These are phyloP conservation scores for Chenopodium album DNA, from an alignment of 148 eudicot genomes.

Conservation along the genomic window DNA sequence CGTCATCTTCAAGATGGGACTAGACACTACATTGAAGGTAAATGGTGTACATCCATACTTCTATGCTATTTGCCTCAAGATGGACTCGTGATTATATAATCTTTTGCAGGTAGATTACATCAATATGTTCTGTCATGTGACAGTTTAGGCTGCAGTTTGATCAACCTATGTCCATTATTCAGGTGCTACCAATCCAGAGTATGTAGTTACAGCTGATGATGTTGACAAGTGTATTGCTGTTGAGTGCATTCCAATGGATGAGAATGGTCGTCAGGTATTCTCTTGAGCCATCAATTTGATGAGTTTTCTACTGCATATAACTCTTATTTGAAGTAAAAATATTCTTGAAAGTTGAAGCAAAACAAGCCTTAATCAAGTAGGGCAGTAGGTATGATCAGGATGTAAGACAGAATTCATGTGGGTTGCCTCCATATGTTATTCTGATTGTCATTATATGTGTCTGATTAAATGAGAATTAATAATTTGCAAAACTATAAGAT, in stretches of 20 bases:
- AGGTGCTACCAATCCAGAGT: constrained; percentile 99
- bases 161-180: constrained; percentile 22
- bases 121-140: constrained; percentile 12
- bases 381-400: neutral
- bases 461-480: too few species aligned
- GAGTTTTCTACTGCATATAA: constrained; percentile 4
- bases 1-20: constrained; percentile 98
- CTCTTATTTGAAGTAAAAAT: neutral
- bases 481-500: too few species aligned
- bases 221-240: constrained; percentile 91
- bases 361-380: neutral
- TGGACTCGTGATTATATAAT: neutral
- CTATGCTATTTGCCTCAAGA: neutral
- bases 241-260: constrained; percentile 99
- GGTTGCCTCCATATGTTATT: neutral
- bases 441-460: neutral
- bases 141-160: constrained; percentile 13
- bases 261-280: constrained; percentile 82
- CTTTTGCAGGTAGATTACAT: constrained; percentile 2
- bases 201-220: constrained; percentile 96
- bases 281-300: neutral
- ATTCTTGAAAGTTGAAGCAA: neutral
- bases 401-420: neutral
- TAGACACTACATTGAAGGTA: constrained; percentile 89
- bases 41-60: constrained; percentile 5